Conservation (phyloP, 805 yeast genomes). For the Pichia thaimueangensis region DNA sequence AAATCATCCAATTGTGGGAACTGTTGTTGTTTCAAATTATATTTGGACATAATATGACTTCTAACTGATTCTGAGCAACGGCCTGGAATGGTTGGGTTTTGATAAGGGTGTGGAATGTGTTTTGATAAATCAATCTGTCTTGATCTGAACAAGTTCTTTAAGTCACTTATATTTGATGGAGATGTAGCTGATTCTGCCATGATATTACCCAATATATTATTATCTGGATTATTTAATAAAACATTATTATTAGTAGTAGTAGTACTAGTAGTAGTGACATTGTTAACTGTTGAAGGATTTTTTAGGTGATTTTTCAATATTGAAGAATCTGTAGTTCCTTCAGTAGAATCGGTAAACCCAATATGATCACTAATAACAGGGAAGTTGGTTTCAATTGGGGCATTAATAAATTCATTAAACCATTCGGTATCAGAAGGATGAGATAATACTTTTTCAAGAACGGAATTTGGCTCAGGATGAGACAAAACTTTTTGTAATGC, state of each 20-base stretch:
- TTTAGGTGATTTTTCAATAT: conserved; percentile 22
- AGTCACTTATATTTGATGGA: conserved; percentile 34
- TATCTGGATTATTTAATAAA: conserved; percentile 8
- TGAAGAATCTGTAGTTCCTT: conserved; percentile 28
- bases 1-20: conserved; percentile 74
- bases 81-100: conserved; percentile 25
- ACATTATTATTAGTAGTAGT: conserved; percentile 4
- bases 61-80: conserved; percentile 49
- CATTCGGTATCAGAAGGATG: conserved; percentile 40
- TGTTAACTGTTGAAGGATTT: not conserved
- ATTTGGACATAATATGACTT: conserved; percentile 43
- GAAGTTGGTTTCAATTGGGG: conserved; percentile 57
- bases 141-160: conserved; percentile 55
- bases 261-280: conserved; percentile 12
- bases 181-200: not conserved
- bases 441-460: conserved; percentile 11
- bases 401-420: conserved; percentile 63
- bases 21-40: conserved; percentile 49
- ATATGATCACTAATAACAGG: conserved; percentile 47
- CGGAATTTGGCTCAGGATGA: conserved; percentile 15
- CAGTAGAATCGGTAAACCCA: conserved; percentile 46
- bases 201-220: conserved; percentile 9
- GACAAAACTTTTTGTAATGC: conserved; percentile 17
- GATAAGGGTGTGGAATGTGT: conserved; percentile 32
- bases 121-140: conserved; percentile 63